Evolutionary conservation across 2,329 filamentous ascomycete genomes (phyloP).

Genomic region (Eurotiales sp.): DNA sequence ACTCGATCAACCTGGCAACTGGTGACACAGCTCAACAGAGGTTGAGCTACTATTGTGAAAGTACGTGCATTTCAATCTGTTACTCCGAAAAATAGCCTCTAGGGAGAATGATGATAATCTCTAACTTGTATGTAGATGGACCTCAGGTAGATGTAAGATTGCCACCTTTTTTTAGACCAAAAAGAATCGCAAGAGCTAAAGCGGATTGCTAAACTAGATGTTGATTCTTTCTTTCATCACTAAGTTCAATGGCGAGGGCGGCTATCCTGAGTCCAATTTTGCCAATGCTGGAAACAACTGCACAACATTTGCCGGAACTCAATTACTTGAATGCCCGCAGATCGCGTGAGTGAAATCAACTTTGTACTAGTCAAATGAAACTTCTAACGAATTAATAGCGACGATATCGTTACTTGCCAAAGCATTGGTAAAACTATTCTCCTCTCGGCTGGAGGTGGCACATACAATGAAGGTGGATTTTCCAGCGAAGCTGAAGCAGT

Average conservation of each 20-base stretch:
- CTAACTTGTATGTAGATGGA: too few relatives aligned
- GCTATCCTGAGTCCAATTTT: constrained; percentile 58
- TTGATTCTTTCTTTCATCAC: not conserved
- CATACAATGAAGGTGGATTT: constrained; percentile 67
- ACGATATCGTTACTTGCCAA: constrained; percentile 58
- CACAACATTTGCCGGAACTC: constrained; percentile 53
- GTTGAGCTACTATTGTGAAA: constrained; percentile 55
- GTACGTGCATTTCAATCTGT: constrained; percentile 21
- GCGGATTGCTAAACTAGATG: too few relatives aligned
- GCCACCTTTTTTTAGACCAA: too few relatives aligned
- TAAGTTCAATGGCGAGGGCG: constrained; percentile 46
- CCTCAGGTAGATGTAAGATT: too few relatives aligned
- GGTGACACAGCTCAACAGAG: constrained; percentile 47
- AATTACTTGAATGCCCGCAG: constrained; percentile 58
- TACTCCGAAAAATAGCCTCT: not conserved
- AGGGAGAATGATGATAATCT: too few relatives aligned
- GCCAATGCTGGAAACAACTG: constrained; percentile 61
- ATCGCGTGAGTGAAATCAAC: constrained; percentile 61
- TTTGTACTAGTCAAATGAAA: too few relatives aligned
- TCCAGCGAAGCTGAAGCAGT: constrained; percentile 48
- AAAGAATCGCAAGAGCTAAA: too few relatives aligned
- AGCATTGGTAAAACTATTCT: constrained; percentile 64
- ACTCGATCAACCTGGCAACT: constrained; percentile 52
- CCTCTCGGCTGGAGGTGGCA: constrained; percentile 68
- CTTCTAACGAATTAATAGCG: constrained; percentile 25